Evolutionary conservation across 139 green algal genomes (phyloP), one percentile per base, ranked within the genome.

Genomic region (Chlamydomonas incerta): DNA sequence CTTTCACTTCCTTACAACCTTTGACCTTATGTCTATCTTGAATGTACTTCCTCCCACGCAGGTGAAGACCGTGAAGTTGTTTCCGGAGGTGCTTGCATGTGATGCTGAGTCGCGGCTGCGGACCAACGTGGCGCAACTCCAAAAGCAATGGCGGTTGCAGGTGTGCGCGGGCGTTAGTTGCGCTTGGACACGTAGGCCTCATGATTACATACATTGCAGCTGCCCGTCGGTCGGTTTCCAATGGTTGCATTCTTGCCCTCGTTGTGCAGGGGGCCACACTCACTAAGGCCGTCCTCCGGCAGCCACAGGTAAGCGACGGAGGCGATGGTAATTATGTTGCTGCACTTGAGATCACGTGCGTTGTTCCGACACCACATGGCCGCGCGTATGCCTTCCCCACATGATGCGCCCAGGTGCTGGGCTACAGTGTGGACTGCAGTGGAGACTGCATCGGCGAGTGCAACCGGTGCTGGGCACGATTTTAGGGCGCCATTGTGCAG

Each of bases 381-480:
- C 50, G 50, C 50, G 50, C 14, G 50, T 57, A 14, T 57, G 10
- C 50, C 10, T 57, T 57, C 50, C 50, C 50, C 50, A 14, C 14
- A 14, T 57, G 50, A 20, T 24, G 8, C 2, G 55, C 2, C 55
- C 55, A 62, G 55, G 55, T 93, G 69, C 83, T 95, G 47, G 91
- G 93, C 0, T 94, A 93, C 80, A 92, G 82, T 10, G 2, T 94
- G 23, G 93, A 95, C 75, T 95, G 93, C 86, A 50, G 81, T 31
- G 93, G 90, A 0, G 83, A 93, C 67, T 95, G 93, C 87, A 62
- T 77, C 14, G 93, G 93, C 9, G 91, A 94, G 70, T 95, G 93
- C 89, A 94, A 95, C 83, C 86, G 80, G 24, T 86, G 80, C 80
- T 86, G 80, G 80, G 80, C 41, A 0, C 23, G 80, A 1, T 86